phyloP scores from a whole-genome alignment of 2,329 filamentous ascomycete species.

The Trichoderma koningiopsis region DNA sequence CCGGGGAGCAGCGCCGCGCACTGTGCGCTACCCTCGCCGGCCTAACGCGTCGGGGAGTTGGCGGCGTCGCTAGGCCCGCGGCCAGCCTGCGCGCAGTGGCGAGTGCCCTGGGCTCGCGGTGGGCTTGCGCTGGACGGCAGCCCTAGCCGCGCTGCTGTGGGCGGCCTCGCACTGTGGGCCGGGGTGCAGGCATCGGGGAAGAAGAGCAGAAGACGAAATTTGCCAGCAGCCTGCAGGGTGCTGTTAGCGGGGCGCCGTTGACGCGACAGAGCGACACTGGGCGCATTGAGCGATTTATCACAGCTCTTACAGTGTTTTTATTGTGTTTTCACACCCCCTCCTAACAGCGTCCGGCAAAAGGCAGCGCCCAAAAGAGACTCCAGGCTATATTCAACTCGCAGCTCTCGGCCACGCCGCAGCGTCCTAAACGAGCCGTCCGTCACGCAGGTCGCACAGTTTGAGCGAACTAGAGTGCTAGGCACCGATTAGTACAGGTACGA shows the following conservation, averaged over 20 bases:
- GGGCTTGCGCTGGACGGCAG: neutral
- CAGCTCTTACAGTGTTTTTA: neutral
- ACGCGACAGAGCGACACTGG: neutral
- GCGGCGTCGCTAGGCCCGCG: neutral
- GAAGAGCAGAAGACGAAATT: neutral
- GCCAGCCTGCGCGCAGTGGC: neutral
- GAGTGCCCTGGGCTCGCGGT: neutral
- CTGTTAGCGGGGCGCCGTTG: neutral
- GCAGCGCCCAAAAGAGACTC: neutral
- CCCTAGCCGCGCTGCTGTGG: neutral
- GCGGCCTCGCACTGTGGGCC: neutral
- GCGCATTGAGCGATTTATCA: neutral
- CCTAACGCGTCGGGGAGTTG: neutral
- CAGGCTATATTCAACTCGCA: neutral
- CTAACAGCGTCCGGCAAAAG: slow-evolving; percentile 3
- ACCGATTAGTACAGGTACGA: neutral
- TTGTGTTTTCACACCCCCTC: neutral
- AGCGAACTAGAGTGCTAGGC: neutral
- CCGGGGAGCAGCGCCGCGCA: neutral
- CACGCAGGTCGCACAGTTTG: neutral
- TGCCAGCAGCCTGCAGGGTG: slow-evolving; percentile 5
- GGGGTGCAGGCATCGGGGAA: slow-evolving; percentile 12
- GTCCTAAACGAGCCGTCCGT: neutral
- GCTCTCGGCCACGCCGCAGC: slow-evolving; percentile 6
- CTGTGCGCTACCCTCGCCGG: neutral